phyloP scores from a whole-genome alignment of 139 green algal genomes.

The Chlamydomonas urium region DNA sequence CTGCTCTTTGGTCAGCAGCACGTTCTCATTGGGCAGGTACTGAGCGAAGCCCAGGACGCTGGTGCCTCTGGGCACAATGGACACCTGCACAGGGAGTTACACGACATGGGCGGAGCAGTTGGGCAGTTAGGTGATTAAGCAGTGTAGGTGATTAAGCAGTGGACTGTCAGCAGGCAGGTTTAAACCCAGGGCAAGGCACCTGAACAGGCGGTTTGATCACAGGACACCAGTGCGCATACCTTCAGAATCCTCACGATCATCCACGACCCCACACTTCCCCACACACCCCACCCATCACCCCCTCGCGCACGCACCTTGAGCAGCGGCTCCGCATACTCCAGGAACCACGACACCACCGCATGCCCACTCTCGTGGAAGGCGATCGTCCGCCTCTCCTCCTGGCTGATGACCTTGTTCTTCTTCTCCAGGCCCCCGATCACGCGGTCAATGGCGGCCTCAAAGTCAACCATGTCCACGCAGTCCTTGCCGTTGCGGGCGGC shows the following conservation, averaged over 20 bases:
- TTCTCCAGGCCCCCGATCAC: slow-evolving; percentile 99
- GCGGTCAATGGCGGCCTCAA: slow-evolving; percentile 93
- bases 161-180: no score
- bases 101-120: no score
- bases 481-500: slow-evolving; percentile 70
- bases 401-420: slow-evolving; percentile 85
- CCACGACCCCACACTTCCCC: no score
- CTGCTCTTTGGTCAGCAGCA: slow-evolving; percentile 94
- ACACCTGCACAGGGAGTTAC: slow-evolving; percentile 72
- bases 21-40: slow-evolving; percentile 98
- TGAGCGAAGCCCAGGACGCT: slow-evolving; percentile 97
- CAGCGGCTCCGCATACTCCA: slow-evolving; percentile 95
- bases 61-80: slow-evolving; percentile 92
- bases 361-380: slow-evolving; percentile 95
- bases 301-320: slow-evolving; percentile 86
- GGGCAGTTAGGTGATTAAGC: no score
- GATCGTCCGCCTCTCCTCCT: slow-evolving; percentile 91
- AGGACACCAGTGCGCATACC: no score
- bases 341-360: slow-evolving; percentile 95
- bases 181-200: no score
- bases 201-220: no score
- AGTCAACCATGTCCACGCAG: slow-evolving; percentile 76
- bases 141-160: no score
- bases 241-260: no score
- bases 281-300: no score